Evolutionary conservation across 331 rosid species (phyloP).

Genomic region (Cucumis variabilis): DNA sequence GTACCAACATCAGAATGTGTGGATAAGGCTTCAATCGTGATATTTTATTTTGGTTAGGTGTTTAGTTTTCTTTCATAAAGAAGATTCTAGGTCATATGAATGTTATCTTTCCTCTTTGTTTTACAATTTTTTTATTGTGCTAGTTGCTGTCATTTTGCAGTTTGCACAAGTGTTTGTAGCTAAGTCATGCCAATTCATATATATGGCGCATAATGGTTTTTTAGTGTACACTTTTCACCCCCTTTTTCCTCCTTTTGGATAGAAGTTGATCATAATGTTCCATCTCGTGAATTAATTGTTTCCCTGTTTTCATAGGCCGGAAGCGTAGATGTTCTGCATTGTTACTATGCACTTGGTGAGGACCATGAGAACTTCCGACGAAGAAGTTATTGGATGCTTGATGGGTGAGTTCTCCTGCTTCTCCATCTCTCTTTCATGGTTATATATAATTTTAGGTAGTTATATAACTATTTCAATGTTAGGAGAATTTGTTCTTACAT

Average conservation of each 20-base stretch:
- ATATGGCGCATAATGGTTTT: conserved; percentile 9
- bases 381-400: conserved; percentile 89
- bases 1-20: background rate
- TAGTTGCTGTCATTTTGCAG: conserved; percentile 18
- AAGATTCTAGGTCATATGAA: conserved; percentile 1
- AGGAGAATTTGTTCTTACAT: background rate
- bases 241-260: background rate
- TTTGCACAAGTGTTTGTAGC: background rate
- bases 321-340: conserved; percentile 70
- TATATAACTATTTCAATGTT: background rate
- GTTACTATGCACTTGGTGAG: conserved; percentile 89
- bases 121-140: background rate
- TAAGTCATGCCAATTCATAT: background rate
- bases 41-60: background rate
- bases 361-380: conserved; percentile 71
- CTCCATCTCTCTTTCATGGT: conserved; percentile 21
- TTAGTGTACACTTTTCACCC: background rate
- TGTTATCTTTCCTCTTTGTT: background rate
- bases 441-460: background rate
- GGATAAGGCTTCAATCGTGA: background rate
- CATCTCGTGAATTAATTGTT: conserved; percentile 29
- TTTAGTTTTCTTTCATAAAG: background rate
- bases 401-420: conserved; percentile 51
- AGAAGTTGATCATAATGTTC: background rate
- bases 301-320: conserved; percentile 56